These are phyloP conservation scores for Inonotus obliquus DNA, from an alignment of 1,284 basidiomycete species.

Conservation along the genomic window DNA sequence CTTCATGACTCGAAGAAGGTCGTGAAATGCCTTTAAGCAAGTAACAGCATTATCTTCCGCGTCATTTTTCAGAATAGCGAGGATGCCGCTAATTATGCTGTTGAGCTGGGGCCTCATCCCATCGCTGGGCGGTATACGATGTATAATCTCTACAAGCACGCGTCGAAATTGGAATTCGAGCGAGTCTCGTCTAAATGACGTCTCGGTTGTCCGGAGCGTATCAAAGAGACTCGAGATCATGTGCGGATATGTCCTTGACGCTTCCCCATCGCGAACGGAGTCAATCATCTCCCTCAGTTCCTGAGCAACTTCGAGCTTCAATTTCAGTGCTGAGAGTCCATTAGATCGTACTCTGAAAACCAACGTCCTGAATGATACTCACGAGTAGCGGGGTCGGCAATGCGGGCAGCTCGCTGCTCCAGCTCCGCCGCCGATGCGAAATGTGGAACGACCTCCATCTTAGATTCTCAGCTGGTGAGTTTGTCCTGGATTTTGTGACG, in stretches of 20 bases:
- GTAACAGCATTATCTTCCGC: conserved; percentile 95
- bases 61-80: conserved; percentile 83
- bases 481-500: not conserved
- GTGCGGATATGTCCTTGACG: conserved; percentile 63
- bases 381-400: conserved; percentile 57
- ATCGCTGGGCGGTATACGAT: conserved; percentile 85
- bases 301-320: conserved; percentile 64
- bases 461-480: conserved; percentile 1
- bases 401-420: conserved; percentile 62
- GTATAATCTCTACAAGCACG: conserved; percentile 82
- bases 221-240: conserved; percentile 80
- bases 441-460: conserved; percentile 42
- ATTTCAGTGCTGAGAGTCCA: conserved; percentile 54
- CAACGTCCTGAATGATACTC: conserved; percentile 2
- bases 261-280: conserved; percentile 77
- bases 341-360: conserved; percentile 4
- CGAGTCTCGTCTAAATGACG: conserved; percentile 73
- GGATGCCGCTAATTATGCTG: conserved; percentile 71
- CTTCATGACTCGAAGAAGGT: conserved; percentile 68
- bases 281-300: conserved; percentile 89
- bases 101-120: conserved; percentile 67
- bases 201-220: conserved; percentile 73
- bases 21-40: conserved; percentile 91
- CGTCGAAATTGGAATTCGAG: conserved; percentile 85
- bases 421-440: conserved; percentile 53